Base-by-base conservation (phyloP, 164 flowering plant species). In the Aristolochia californica region DNA sequence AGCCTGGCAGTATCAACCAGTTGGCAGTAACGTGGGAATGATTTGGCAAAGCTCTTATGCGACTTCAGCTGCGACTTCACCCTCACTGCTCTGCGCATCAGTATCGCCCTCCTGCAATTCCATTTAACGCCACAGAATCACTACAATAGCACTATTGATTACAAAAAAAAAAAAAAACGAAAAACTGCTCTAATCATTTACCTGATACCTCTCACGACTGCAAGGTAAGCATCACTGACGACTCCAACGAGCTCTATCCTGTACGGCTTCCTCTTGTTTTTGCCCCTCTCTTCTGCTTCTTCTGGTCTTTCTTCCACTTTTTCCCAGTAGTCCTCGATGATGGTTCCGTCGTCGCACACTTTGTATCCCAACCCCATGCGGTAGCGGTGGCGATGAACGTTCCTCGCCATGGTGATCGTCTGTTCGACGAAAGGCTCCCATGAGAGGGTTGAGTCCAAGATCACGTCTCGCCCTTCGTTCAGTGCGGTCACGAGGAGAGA, bases 201-300 rank as follows among this genome's bases (percentile, higher is more conserved):
- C 98, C 98, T 89, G 38, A 93, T 84, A 48, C 96, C 99, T 74
- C 99, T 76, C 43, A 80, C 83, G 26, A 89, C 94, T 28, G 99
- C 99, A 13, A 89, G 66, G 68, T 84, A 79, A 25, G 96, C 74
- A 71, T 93, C 99, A 61, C 97, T 87, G 40, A 87, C 77, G 34
- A 93, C 99, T 58, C 99, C 99, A 44, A 87, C 95, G 51, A 93
- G 43, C 75, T 87, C 99, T 47, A 93, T 85, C 59, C 93, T 80
- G 60, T 89, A 93, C 10, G 99, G 95, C 50, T 79, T 85, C 50
- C 74, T 68, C 27, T 58, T 65, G 48, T 57, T 64, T 0, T 13
- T 47, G 22, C 9, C 55, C 18, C 62, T 28, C 8, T 20, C 61
- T 22, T 53, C 43, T 5, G 72, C 55, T n/a, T 69, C 68, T 57